Base-by-base conservation (phyloP, 805 yeast species). In the Spathaspora arborariae region DNA sequence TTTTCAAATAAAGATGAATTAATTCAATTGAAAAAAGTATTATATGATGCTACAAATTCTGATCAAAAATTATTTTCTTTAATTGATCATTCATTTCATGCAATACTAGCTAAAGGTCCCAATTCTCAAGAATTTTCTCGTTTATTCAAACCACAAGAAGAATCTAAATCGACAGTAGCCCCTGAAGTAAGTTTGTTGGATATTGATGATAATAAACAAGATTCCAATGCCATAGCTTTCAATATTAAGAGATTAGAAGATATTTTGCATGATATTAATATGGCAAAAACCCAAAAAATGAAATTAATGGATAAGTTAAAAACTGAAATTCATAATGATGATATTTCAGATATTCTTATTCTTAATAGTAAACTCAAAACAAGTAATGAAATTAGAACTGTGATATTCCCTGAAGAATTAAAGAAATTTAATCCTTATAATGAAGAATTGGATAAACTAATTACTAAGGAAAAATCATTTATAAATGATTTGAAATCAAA, bases 321-420 rank as follows among this genome's bases (percentile, higher is more conserved):
- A 58, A 75, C 71, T 5, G 78, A 78, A 41, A 82, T 87, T 27
- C 94, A 84, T 56, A 73, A 76, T 11, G 98, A 92, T 65, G 97
- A 92, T 59, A 88, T 90, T 42, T 84, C 96, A 0, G 82, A 84
- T 45, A 70, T 84, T 10, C 71, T 92, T 26, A 78, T 92, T 7
- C 69, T 84, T 52, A 84, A 87, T 59, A 67, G 73, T 50, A 80
- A 78, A 50, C 75, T 78, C 39, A 76, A 75, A 34, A 68, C 80
- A 4, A 80, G 79, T 6, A 73, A 78, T 39, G 90, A 84, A 48
- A 72, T 81, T 49, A 75, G 74, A 52, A 68, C 75, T 8, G 64
- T 68, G 26, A 72, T 72, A 15, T 90, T 91, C 59, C 78, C 81
- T 15, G 76, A 78, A 47, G 96, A 89, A 60, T 67, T 92, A 51